These are phyloP conservation scores for Brassica juncea DNA, from an alignment of 345 rosid species.

Conservation along the genomic window DNA sequence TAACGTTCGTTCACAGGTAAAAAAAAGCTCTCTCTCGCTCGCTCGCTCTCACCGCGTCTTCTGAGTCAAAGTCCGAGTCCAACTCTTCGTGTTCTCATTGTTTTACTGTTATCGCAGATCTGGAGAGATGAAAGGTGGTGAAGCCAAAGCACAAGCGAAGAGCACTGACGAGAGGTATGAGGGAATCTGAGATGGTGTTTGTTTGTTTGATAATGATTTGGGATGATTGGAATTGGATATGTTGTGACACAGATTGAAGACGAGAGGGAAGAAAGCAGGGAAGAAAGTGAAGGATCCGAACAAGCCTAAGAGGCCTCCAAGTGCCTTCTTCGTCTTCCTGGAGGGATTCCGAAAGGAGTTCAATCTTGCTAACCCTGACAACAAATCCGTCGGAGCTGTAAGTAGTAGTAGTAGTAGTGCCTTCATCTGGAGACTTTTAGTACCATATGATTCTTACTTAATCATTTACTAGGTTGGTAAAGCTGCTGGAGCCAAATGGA, in stretches of 20 bases:
- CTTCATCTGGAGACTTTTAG: background rate
- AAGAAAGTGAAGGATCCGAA: slow-evolving; percentile 81
- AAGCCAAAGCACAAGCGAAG: slow-evolving; percentile 50
- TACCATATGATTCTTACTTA: slow-evolving; percentile 4
- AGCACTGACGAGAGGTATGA: slow-evolving; percentile 47
- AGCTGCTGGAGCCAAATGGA: slow-evolving; percentile 83
- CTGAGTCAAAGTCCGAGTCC: slow-evolving; percentile 35
- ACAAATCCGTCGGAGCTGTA: slow-evolving; percentile 76
- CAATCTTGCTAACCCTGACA: slow-evolving; percentile 69
- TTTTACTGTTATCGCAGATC: slow-evolving; percentile 44
- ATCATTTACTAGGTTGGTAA: slow-evolving; percentile 58
- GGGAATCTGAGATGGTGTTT: slow-evolving; percentile 12
- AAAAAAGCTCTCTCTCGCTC: background rate
- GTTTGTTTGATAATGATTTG: too few species aligned
- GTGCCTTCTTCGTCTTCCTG: slow-evolving; percentile 83
- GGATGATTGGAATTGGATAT: background rate
- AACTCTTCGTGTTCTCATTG: slow-evolving; percentile 23
- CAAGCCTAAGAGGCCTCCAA: slow-evolving; percentile 87
- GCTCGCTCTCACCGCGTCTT: slow-evolving; percentile 28
- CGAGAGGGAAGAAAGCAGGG: slow-evolving; percentile 47
- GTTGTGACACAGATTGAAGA: slow-evolving; percentile 46
- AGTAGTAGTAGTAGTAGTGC: background rate
- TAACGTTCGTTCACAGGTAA: slow-evolving; percentile 15
- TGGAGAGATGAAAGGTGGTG: slow-evolving; percentile 66
- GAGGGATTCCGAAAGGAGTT: slow-evolving; percentile 70